Base-by-base conservation (phyloP, 768 basidiomycete species). In the Dictyophora rubrovolvata region DNA sequence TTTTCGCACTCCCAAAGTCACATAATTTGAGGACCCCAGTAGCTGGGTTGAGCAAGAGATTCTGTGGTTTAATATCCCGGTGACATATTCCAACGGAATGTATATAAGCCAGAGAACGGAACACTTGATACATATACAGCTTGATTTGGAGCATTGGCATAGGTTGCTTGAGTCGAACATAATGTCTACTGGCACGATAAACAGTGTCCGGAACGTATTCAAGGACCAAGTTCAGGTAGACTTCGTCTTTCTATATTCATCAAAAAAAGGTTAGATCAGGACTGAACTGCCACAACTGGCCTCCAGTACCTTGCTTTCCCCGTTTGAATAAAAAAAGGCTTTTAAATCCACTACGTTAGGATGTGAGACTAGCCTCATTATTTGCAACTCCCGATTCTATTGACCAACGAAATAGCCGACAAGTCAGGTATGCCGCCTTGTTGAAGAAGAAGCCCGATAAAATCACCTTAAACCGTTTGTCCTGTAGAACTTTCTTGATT, bases 61-160 rank as follows among this genome's bases (percentile, higher is more conserved):
- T 99, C 83, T 99, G 96, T 10, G 96, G 96, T 75, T 99, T 99
- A 82, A 99, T 99, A 72, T 99, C 96, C 68, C 96, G 89, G 75
- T 99, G 96, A 72, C 96, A 99, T 67, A 98, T 99, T 68, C 96
- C 96, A 65, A 98, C 91, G 18, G 93, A 97, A 71, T 99, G 96
- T 71, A 99, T 99, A 80, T 99, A 98, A 64, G 95, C 93, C 61
- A 99, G 80, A 16, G 96, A 99, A 62, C 96, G 92, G 64, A 99
- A 79, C 66, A 99, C 89, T 74, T 99, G 92, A 74, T 97, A 96
- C 94, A 97, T 98, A 79, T 99, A 99, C 68, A 99, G 75, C 78
- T 98, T 98, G 79, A 99, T 94, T 77, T 98, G 96, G 55, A 96
- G 84, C 85, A 93, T 97, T 33, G 96, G 96, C 96, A 99, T 99